Base-by-base conservation (phyloP, 1,284 basidiomycete species). In the Rhodotorula sp. region DNA sequence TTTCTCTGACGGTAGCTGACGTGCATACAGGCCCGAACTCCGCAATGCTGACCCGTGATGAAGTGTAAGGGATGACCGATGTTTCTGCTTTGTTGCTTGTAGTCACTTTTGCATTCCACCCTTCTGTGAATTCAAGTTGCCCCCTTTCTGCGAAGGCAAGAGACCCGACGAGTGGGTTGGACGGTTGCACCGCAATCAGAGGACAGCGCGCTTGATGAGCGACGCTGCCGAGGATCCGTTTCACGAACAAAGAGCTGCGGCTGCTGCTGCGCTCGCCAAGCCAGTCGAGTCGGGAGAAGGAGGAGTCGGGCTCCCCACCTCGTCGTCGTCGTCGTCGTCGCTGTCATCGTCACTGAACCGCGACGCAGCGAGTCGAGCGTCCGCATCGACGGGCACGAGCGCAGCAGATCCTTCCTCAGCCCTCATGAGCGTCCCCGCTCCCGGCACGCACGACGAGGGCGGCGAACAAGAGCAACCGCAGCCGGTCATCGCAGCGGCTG, bases 41-140 rank as follows among this genome's bases (percentile, higher is more conserved):
- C 63, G 63, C 23, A 64, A 64, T 16, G 63, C 63, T 5, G 63
- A 64, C 43, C 63, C 63, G 2, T 64, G 47, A 64, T 43, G 38
- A 43, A 10, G 38, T 43, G 38, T 43, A 12, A 10, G 10, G 38
- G 38, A 43, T 43, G 38, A 43, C 8, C 38, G 38, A 38, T 18
- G 6, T 8, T 16, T 31, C 34, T 43, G 16, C 31, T 28, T 18
- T 23, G n/a, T 16, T 55, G 34, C 34, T 21, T 28, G 38, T 26
- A 26, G 38, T 19, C 34, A 31, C 19, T 34, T 62, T 5, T 18
- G 2, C 5, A 18, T n/a, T 8, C n/a, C 1, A 2, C 12, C 12
- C 10, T 43, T 14, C 38, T 43, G 38, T 43, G 23, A 52, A n/a
- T n/a, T 52, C n/a, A 23, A n/a, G n/a, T 21, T 52, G n/a, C 50